These are phyloP conservation scores for Ceratocystis harringtonii DNA, from an alignment of 2,329 filamentous ascomycete species.

Conservation along the genomic window DNA sequence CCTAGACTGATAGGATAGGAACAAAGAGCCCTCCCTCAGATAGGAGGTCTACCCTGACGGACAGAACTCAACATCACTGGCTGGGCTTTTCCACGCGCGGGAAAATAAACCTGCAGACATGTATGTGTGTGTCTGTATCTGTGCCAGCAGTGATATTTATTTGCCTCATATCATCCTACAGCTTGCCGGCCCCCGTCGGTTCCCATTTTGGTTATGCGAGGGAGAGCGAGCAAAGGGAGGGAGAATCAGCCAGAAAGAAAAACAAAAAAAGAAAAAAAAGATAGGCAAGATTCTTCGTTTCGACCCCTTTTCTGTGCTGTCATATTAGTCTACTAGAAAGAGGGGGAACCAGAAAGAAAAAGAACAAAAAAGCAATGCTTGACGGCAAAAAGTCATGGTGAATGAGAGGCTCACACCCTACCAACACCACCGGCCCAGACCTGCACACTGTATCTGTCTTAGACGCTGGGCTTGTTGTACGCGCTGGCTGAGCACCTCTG, in stretches of 20 bases:
- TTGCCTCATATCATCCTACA: not conserved
- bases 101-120: not conserved
- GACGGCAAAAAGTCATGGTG: not conserved
- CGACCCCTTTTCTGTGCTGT: slow-evolving; percentile 1
- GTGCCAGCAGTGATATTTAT: no score
- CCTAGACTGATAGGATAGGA: not conserved
- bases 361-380: not conserved
- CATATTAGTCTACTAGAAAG: not conserved
- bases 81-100: not conserved
- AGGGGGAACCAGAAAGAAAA: not conserved
- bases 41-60: no score
- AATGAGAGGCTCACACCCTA: no score
- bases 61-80: not conserved
- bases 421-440: no score
- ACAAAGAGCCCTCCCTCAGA: no score
- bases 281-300: not conserved
- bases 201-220: no score
- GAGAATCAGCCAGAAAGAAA: not conserved
- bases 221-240: not conserved
- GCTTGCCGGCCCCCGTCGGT: no score
- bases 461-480: not conserved
- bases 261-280: not conserved
- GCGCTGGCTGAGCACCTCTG: no score
- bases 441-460: not conserved
- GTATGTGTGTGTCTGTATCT: no score